Base-by-base conservation (phyloP, 2,329 filamentous ascomycete species). In the Simplicillium aogashimaense region DNA sequence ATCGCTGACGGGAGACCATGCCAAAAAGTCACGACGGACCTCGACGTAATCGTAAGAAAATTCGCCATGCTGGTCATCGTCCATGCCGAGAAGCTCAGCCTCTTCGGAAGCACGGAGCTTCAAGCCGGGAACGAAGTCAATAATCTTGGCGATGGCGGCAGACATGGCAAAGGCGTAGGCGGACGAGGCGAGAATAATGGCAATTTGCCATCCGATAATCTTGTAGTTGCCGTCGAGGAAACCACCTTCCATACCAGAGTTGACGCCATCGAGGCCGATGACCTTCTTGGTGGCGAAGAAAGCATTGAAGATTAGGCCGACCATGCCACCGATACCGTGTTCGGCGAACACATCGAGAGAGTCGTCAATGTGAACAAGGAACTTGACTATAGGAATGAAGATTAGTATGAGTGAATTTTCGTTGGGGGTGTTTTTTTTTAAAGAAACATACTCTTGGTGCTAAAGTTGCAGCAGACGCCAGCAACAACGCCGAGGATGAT, bases 31-130 rank as follows among this genome's bases (percentile, higher is more conserved):
- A 54, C 86, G 79, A 56, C 86, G 82, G 43, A 90, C 84, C 72
- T 92, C 86, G 49, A 92, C 86, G 60, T 90, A 92, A 60, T 92
- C 86, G 69, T 90, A 90, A 11, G 85, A 86, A 57, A 90, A 92
- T 64, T 92, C 86, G 62, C 86, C 86, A 51, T 90, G 83, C 66
- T 92, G 86, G 64, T 90, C 85, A 57, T 90, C 86, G 55, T 92
- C 86, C 83, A 90, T 89, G 50, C 86, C 86, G 42, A 90, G 76
- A 11, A 90, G 76, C 63, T 92, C 86, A 17, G 86, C 86, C 62
- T 89, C 82, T 54, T 88, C 83, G 18, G 76, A 82, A 8, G 85
- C 84, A 43, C 86, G 83, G 35, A 92, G 81, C 58, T 87, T 76
- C 15, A 92, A 74, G 36, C 85, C 85, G 18, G 86, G 86, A 16